These are phyloP conservation scores for Ricinus communis DNA, from an alignment of 345 rosid species.

Conservation along the genomic window DNA sequence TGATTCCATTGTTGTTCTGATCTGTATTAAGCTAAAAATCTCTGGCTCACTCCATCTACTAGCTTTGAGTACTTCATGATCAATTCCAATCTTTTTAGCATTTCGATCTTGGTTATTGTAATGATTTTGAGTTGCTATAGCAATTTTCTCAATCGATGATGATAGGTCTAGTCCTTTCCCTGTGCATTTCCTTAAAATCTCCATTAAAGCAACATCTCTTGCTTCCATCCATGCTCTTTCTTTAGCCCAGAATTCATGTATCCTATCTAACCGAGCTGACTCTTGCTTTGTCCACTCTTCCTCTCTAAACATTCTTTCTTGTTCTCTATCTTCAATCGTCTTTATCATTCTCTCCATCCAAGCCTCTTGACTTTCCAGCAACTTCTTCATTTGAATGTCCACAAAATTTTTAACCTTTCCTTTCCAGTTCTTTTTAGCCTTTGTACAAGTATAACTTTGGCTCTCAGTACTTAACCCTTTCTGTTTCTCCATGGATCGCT, in stretches of 20 bases:
- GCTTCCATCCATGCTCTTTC: constrained; percentile 89
- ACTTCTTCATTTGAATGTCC: constrained; percentile 70
- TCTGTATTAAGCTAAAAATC: constrained; percentile 50
- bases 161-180: constrained; percentile 38
- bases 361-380: constrained; percentile 79
- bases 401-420: constrained; percentile 81
- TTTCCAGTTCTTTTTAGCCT: constrained; percentile 62
- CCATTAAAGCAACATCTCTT: constrained; percentile 79
- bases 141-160: constrained; percentile 36
- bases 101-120: constrained; percentile 37
- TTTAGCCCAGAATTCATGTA: constrained; percentile 81
- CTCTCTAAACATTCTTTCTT: constrained; percentile 66
- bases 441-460: constrained; percentile 15
- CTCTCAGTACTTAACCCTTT: constrained; percentile 34
- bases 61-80: constrained; percentile 23
- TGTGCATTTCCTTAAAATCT: constrained; percentile 55
- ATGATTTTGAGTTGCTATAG: constrained; percentile 28
- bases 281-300: constrained; percentile 87
- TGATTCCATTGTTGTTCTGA: constrained; percentile 57
- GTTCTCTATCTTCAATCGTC: constrained; percentile 79
- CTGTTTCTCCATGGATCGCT: constrained; percentile 40
- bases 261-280: constrained; percentile 57
- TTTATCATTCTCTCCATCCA: constrained; percentile 81
- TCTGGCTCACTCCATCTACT: constrained; percentile 50
- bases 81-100: constrained; percentile 31